These are phyloP conservation scores for Teratosphaeria destructans DNA, from an alignment of 2,329 filamentous ascomycete species.

Conservation along the genomic window DNA sequence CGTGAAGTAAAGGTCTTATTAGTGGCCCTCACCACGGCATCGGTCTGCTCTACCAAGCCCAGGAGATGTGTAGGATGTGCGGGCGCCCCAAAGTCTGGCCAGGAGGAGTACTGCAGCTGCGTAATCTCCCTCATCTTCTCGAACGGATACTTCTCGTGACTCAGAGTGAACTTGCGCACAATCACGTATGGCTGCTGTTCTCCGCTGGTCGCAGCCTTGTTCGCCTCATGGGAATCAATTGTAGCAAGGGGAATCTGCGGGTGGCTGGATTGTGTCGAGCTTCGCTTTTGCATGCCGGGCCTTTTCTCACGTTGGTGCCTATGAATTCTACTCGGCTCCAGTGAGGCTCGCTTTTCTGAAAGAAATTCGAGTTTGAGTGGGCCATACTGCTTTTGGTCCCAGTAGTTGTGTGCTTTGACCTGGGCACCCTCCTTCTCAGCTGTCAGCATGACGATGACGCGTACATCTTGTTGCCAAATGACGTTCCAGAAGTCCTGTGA, in stretches of 20 bases:
- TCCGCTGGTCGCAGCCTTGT: constrained; percentile 5
- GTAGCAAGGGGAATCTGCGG: constrained; percentile 20
- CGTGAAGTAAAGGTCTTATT: constrained; percentile 34
- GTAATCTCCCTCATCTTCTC: constrained; percentile 83
- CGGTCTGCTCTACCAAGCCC: constrained; percentile 79
- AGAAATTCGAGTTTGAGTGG: constrained; percentile 63
- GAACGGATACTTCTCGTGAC: constrained; percentile 68
- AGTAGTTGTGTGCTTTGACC: constrained; percentile 91
- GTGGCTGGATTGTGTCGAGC: constrained; percentile 26
- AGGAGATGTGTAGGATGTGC: constrained; percentile 81
- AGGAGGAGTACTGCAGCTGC: constrained; percentile 88
- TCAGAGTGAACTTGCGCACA: constrained; percentile 77
- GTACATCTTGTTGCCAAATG: constrained; percentile 91
- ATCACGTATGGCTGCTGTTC: constrained; percentile 62
- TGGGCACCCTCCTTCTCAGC: constrained; percentile 89
- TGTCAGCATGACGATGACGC: constrained; percentile 92
- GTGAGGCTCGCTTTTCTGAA: constrained; percentile 70
- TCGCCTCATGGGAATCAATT: constrained; percentile 13
- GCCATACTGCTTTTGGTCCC: constrained; percentile 71
- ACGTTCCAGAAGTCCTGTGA: constrained; percentile 91
- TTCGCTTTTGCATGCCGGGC: constrained; percentile 23
- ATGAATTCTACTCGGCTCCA: constrained; percentile 53
- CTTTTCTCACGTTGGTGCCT: constrained; percentile 29
- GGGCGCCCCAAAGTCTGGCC: constrained; percentile 93
- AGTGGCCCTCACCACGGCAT: constrained; percentile 51